Conservation (phyloP, 1,139 yeast genomes). For the Nakaseomyces delphensis region DNA sequence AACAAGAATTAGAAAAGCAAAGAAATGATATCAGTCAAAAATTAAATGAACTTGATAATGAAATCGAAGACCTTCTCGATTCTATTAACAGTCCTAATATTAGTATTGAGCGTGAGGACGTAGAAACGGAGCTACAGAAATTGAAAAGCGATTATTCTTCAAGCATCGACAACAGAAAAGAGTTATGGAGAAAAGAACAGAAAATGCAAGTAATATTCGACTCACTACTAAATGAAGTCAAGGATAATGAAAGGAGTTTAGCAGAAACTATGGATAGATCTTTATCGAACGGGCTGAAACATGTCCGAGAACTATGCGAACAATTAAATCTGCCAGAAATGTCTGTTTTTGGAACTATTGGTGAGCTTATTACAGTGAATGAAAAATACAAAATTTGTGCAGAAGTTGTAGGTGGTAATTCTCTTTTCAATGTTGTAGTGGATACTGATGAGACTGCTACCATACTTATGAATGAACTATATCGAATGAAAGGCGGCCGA, state of each 20-base stretch:
- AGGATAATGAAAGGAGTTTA: conserved; percentile 49
- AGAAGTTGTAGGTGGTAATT: conserved; percentile 81
- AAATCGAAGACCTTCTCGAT: conserved; percentile 33
- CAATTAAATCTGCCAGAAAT: conserved; percentile 42
- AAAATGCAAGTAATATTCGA: conserved; percentile 48
- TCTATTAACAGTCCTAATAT: conserved; percentile 35
- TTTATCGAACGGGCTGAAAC: conserved; percentile 58
- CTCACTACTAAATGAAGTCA: conserved; percentile 48
- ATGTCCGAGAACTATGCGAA: conserved; percentile 53
- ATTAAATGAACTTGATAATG: conserved; percentile 16
- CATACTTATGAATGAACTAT: conserved; percentile 64
- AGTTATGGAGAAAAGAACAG: conserved; percentile 74
- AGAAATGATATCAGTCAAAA: conserved; percentile 3
- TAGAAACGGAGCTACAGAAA: conserved; percentile 28
- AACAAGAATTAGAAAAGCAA: conserved; percentile 6
- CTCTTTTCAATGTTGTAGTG: conserved; percentile 82
- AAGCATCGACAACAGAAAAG: conserved; percentile 59
- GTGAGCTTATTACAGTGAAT: conserved; percentile 71
- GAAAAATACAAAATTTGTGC: conserved; percentile 80
- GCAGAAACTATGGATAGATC: conserved; percentile 68
- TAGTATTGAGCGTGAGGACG: conserved; percentile 28
- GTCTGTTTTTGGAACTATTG: conserved; percentile 75
- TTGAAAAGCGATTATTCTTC: conserved; percentile 38
- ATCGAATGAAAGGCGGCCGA: conserved; percentile 66
- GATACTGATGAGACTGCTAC: conserved; percentile 83